Base-by-base conservation (phyloP, 2,329 filamentous ascomycete genomes). In the Hypomyces perniciosus region DNA sequence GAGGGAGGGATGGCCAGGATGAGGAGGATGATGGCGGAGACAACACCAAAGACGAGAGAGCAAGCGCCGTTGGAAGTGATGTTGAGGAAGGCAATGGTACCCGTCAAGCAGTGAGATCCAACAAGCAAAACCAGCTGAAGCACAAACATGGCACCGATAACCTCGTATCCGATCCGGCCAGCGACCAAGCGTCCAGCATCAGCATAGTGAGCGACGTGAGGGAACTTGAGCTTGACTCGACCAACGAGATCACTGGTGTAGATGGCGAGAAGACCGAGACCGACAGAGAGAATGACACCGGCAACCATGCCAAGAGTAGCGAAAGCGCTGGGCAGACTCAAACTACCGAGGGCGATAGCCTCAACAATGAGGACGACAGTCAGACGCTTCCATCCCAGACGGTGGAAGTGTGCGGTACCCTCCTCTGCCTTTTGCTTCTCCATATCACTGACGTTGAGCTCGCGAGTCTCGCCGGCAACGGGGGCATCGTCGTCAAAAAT, bases 31-130 rank as follows among this genome's bases (percentile, higher is more conserved):
- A 77, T 67, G 33, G 71, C 73, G 3, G 72, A 74, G 27, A 75
- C 66, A 41, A 74, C 66, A 30, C 68, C 68, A 54, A 75, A 77
- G 46, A 72, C 67, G 42, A 76, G 59, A 20, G 71, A 71, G 65
- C 74, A 77, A 12, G 66, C 61, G 44, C 64, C 78, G 55, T 85
- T 76, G 4, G 78, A 65, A 4, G 82, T 83, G 46, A 88, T 72
- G 46, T 76, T 81, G 58, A 83, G 83, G 66, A 88, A 79, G 57
- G 84, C 84, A 59, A 88, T 84, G 31, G 77, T 78, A 57, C 87
- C 87, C 0, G 84, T 86, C 54, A 88, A 70, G 46, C 86, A 73
- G 67, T 90, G 86, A n/a, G 83, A 85, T 33, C 79, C 83, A 67
- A 85, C 83, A 58, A 86, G 77, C 68, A 89, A 86, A 50, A 85